A percentile compares a stretch with the other conserved stretches of the same genome.
These are phyloP conservation scores for Solanum tacnaense DNA, from an alignment of 257 asterid genomes.

Conservation along the genomic window DNA sequence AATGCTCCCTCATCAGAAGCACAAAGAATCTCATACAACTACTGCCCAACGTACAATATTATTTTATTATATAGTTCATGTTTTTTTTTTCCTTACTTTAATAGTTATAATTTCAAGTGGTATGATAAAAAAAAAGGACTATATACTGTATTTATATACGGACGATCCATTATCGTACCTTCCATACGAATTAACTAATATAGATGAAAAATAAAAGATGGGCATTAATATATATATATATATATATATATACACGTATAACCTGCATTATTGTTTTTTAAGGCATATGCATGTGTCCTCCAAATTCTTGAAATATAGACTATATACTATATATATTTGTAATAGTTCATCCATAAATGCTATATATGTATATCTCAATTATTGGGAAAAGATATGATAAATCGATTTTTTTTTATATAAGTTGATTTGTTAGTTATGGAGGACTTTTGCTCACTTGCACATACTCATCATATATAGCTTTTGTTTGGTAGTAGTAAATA, in stretches of 20 bases:
- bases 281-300: neutral
- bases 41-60: neutral
- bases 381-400: neutral
- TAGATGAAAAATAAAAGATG: neutral
- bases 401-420: neutral
- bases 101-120: neutral
- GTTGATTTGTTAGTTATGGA: neutral
- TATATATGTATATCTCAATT: neutral
- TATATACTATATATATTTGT: neutral
- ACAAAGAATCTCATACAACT: neutral
- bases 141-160: neutral
- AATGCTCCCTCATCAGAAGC: neutral
- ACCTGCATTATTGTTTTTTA: neutral
- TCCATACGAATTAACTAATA: neutral
- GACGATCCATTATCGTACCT: neutral
- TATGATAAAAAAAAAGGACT: neutral
- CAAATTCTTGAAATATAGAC: neutral
- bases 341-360: neutral
- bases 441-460: neutral
- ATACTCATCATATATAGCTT: neutral
- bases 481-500: neutral
- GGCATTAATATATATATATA: too few relatives aligned
- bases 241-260: neutral
- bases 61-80: neutral
- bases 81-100: neutral